These are phyloP conservation scores for Aphanomyces stellatus DNA, from an alignment of 352 stramenopile species.

Conservation along the genomic window DNA sequence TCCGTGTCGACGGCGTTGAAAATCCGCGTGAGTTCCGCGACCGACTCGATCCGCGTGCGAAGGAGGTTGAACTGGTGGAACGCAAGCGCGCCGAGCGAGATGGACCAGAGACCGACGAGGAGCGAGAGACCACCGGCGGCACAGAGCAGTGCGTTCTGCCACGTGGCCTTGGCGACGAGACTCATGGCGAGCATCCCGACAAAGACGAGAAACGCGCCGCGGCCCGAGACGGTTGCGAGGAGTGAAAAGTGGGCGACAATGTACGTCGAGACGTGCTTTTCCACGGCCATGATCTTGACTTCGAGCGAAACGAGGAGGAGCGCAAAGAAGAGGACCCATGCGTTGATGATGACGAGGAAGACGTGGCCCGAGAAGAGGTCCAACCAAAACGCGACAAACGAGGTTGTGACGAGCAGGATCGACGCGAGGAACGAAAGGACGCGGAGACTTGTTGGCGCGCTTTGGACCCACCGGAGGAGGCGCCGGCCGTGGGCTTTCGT, in stretches of 20 bases:
- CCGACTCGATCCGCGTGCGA: not conserved
- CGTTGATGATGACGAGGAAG: slow-evolving; percentile 5
- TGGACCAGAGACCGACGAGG: not conserved
- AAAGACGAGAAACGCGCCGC: slow-evolving; percentile 14
- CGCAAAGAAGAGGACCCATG: slow-evolving; percentile 14
- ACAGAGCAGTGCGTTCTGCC: slow-evolving; percentile 15
- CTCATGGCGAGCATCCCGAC: slow-evolving; percentile 2
- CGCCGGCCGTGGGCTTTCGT: slow-evolving; percentile 15
- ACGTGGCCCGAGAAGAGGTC: slow-evolving; percentile 5
- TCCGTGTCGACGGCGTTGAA: slow-evolving; percentile 9
- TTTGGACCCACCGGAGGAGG: slow-evolving; percentile 9
- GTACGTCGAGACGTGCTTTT: not conserved
- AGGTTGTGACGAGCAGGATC: not conserved
- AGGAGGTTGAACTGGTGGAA: slow-evolving; percentile 12
- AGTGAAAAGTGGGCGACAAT: not conserved
- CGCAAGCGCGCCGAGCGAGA: not conserved
- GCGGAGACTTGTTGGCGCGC: slow-evolving; percentile 11
- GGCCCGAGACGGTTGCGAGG: not conserved
- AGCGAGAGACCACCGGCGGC: not conserved
- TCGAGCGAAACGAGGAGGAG: slow-evolving; percentile 6
- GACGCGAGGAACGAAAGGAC: slow-evolving; percentile 8
- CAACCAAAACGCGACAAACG: slow-evolving; percentile 4
- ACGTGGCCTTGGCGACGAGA: slow-evolving; percentile 5
- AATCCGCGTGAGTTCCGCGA: not conserved
- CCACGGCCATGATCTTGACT: slow-evolving; percentile 15